A percentile compares a stretch with the other conserved stretches of the same genome.
Evolutionary conservation across 2,329 filamentous ascomycete species (phyloP).

Genomic region (Verruconis gallopava): DNA sequence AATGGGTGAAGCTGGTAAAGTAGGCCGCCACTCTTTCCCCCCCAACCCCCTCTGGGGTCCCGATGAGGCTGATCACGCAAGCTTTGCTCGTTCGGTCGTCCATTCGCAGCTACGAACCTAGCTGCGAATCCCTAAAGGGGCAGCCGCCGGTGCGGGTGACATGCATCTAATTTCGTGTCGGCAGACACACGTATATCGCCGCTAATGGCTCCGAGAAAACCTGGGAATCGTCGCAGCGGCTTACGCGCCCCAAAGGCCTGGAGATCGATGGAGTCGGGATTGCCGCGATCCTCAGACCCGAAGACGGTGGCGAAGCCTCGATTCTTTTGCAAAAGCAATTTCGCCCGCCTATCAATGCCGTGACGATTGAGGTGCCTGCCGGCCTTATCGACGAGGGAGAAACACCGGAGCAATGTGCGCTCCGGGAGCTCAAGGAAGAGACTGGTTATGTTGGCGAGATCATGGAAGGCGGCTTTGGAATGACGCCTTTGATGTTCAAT

Average conservation of each 20-base stretch:
- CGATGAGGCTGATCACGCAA: not conserved
- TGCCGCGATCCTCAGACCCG: slow-evolving; percentile 32
- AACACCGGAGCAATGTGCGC: slow-evolving; percentile 42
- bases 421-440: slow-evolving; percentile 50
- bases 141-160: not conserved
- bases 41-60: not conserved
- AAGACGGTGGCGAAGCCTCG: slow-evolving; percentile 15
- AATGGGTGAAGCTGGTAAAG: slow-evolving; percentile 28
- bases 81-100: slow-evolving; percentile 1
- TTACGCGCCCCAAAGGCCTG: slow-evolving; percentile 47
- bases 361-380: slow-evolving; percentile 50
- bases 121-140: not conserved
- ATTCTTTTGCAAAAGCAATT: slow-evolving; percentile 38
- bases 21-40: slow-evolving; percentile 13
- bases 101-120: not conserved
- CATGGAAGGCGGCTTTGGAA: slow-evolving; percentile 22
- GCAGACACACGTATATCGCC: slow-evolving; percentile 45
- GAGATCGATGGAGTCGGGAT: slow-evolving; percentile 64
- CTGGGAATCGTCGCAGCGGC: slow-evolving; percentile 64
- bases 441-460: slow-evolving; percentile 46
- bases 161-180: slow-evolving; percentile 35
- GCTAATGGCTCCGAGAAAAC: slow-evolving; percentile 44
- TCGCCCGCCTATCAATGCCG: slow-evolving; percentile 45
- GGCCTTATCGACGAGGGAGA: slow-evolving; percentile 49
- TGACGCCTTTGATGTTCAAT: slow-evolving; percentile 31